Evolutionary conservation across 345 rosid species (phyloP), one percentile per base, ranked within the genome.

Genomic region (Durio zibethinus): DNA sequence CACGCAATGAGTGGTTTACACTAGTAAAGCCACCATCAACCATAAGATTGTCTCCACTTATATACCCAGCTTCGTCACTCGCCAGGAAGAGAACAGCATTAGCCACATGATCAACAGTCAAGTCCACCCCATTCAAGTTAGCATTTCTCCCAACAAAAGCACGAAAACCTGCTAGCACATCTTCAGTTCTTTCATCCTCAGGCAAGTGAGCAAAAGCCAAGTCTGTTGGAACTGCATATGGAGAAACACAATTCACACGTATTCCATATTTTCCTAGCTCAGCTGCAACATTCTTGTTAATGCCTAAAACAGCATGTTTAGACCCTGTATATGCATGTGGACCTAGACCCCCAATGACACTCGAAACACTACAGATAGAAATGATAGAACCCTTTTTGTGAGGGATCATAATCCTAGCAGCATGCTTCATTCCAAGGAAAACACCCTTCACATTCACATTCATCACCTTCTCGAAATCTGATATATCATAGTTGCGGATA

Each of bases 161-260:
- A 56, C 85, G 89, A 77, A 95, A 87, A 53, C 89, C 97, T 0
- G 1, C 79, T 76, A 77, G 7, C 0, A 87, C 89, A 42, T 84
- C 98, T 10, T 90, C 94, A 0, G 92, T 93, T 79, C 94, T 86
- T 81, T 93, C 91, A 0, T 89, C 97, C 82, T 86, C 91, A 0
- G 81, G 98, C 80, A 93, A 81, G 87, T 92, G 92, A 84, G 96
- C 90, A 79, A 93, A 15, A 0, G 98, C 84, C 77, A 95, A 85
- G 40, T 83, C 80, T 0, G 98, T 95, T 1, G 83, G 73, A 38
- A 92, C 90, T 1, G 82, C 89, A n/a, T 93, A 95, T 69, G 99
- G 98, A 4, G 99, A 95, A 72, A 95, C 92, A 20, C 98, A 95
- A 88, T 95, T 95, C 65, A 95, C 94, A 0, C 98, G 93, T 72